Base-by-base conservation (phyloP, 257 asterid species). In the Gentiana macrophylla region DNA sequence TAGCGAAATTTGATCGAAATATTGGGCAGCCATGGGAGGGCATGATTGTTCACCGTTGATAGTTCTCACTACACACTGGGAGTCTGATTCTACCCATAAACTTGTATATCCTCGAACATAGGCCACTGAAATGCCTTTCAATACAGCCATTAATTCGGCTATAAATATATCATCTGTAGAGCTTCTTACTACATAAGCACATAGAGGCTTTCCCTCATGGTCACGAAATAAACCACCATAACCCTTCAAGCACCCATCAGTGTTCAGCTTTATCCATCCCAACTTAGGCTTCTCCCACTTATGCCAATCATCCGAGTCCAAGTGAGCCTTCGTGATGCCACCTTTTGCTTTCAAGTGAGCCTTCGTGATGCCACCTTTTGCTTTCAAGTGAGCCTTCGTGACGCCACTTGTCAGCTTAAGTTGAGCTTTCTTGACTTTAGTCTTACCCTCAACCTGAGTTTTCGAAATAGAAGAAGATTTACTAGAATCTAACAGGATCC, bases 131-230 rank as follows among this genome's bases (percentile, higher is more conserved):
- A 46, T 51, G 44, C 79, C 79, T 61, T 75, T 65, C 79, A 74
- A 69, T 34, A 73, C 61, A 36, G 75, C 79, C 62, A 62, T 55
- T 58, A 73, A 66, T 58, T 73, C 79, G 35, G 61, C 79, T 55
- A 73, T 53, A 69, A 69, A 73, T 38, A 62, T 61, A 62, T 73
- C 65, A 1, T 46, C 62, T 49, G 61, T 62, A 12, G 44, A 55
- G 37, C 57, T 66, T 59, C 56, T 66, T 3, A 72, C 64, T 47
- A 61, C 66, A 32, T 70, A 73, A 53, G 72, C 79, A 53, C 24
- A 24, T 24, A 24, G 24, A 24, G 24, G 24, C 24, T 24, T 24
- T 24, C 24, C 24, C 24, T 24, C 24, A 24, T 24, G 24, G 24
- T 24, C 24, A 24, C 24, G 24, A 24, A 24, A 24, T 24, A 24